phyloP scores from a whole-genome alignment of 495 filamentous ascomycete species.

The Sphaerosporella brunnea region DNA sequence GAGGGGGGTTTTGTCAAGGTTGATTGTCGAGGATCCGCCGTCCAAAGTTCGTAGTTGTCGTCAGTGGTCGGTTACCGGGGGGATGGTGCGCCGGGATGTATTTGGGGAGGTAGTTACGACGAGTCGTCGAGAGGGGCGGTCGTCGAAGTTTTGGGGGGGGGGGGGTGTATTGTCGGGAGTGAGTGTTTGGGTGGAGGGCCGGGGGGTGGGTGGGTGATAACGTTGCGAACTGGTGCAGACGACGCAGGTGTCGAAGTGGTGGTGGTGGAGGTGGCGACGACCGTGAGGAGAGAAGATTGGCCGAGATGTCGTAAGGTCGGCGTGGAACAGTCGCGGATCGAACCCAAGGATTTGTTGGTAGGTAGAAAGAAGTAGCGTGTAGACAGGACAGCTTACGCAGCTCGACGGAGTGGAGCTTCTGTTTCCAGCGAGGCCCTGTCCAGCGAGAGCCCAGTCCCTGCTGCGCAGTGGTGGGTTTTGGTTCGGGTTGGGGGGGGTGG shows the following conservation, averaged over 20 bases:
- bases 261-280: neutral
- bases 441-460: no score
- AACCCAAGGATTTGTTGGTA: neutral
- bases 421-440: slow-evolving; percentile 9
- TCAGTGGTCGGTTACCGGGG: neutral
- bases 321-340: neutral
- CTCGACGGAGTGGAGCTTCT: slow-evolving; percentile 6
- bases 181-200: neutral
- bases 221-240: neutral
- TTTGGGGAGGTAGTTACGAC: neutral
- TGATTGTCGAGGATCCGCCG: neutral
- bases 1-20: neutral
- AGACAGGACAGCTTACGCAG: slow-evolving; percentile 7
- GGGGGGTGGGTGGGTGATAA: neutral
- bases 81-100: no score
- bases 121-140: slow-evolving; percentile 1
- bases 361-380: slow-evolving; percentile 1
- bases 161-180: neutral
- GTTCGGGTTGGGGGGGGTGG: no score
- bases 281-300: neutral
- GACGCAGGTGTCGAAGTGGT: slow-evolving; percentile 1
- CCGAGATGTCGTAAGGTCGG: neutral
- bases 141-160: neutral
- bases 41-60: neutral
- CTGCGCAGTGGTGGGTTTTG: no score